Evolutionary conservation across 495 filamentous ascomycete species (phyloP).

Genomic region (Podospora anserina): DNA sequence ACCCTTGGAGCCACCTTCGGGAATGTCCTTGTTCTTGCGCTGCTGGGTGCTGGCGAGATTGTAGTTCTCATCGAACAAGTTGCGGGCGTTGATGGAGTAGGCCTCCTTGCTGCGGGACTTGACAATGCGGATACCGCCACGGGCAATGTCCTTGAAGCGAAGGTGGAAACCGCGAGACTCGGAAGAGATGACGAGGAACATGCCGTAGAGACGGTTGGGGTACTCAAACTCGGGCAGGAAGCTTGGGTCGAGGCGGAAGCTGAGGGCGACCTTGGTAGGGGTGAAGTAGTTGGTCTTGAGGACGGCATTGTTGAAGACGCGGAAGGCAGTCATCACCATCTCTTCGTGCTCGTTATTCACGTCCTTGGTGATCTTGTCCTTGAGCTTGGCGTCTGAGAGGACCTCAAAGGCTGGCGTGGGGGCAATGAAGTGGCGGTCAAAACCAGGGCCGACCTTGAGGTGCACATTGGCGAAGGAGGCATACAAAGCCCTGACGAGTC

Average conservation of each 20-base stretch:
- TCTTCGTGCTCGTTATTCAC: slow-evolving; percentile 92
- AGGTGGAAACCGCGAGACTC: slow-evolving; percentile 97
- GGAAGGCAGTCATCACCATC: slow-evolving; percentile 97
- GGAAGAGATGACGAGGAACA: slow-evolving; percentile 96
- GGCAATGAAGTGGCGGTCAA: slow-evolving; percentile 72
- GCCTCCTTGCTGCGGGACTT: slow-evolving; percentile 93
- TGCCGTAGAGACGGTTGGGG: slow-evolving; percentile 88
- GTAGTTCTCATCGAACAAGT: slow-evolving; percentile 97
- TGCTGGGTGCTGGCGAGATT: slow-evolving; percentile 97
- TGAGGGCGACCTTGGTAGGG: slow-evolving; percentile 95
- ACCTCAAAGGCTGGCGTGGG: slow-evolving; percentile 64
- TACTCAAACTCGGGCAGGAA: slow-evolving; percentile 93
- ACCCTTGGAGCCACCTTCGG: slow-evolving; percentile 98
- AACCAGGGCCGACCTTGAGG: slow-evolving; percentile 75
- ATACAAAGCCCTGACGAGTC: slow-evolving; percentile 83
- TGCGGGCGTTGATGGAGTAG: slow-evolving; percentile 93
- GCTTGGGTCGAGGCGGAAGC: slow-evolving; percentile 84
- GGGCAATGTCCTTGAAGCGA: slow-evolving; percentile 94
- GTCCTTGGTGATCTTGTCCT: slow-evolving; percentile 74
- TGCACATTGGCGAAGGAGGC: slow-evolving; percentile 88
- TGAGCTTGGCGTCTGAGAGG: slow-evolving; percentile 72
- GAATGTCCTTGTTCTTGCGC: slow-evolving; percentile 99
- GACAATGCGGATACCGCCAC: slow-evolving; percentile 96
- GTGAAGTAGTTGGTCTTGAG: slow-evolving; percentile 99
- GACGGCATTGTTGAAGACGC: slow-evolving; percentile 84